Conservation (phyloP, 345 rosid species). For the Rhizophora mangle region DNA sequence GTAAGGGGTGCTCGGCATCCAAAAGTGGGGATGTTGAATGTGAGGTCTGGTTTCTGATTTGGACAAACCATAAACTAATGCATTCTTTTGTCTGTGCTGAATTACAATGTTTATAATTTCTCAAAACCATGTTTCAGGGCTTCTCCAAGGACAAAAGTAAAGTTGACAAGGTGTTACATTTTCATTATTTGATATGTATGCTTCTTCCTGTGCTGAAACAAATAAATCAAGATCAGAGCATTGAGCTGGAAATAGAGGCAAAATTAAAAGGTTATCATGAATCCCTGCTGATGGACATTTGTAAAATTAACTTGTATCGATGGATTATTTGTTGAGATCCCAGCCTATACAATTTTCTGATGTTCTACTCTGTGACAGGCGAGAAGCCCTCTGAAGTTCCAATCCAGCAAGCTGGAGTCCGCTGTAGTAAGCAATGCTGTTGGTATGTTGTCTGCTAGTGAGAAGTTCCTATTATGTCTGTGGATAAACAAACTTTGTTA, state of each 20-base stretch:
- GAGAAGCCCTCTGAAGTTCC: slow-evolving; percentile 43
- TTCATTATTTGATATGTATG: slow-evolving; percentile 83
- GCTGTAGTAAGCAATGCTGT: slow-evolving; percentile 41
- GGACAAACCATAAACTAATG: background rate
- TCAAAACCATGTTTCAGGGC: slow-evolving; percentile 46
- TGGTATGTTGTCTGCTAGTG: slow-evolving; percentile 49
- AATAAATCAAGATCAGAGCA: slow-evolving; percentile 59
- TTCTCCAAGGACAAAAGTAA: slow-evolving; percentile 48
- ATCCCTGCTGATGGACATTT: slow-evolving; percentile 14
- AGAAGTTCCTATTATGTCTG: background rate
- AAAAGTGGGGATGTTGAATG: slow-evolving; percentile 53
- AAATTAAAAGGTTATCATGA: slow-evolving; percentile 52
- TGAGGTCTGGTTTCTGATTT: slow-evolving; percentile 62
- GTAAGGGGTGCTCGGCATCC: slow-evolving; percentile 63
- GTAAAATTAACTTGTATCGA: slow-evolving; percentile 1
- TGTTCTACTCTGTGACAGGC: slow-evolving; percentile 40
- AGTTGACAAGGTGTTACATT: slow-evolving; percentile 62
- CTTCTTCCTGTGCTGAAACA: slow-evolving; percentile 84
- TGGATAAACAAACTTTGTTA: background rate
- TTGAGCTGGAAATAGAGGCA: slow-evolving; percentile 66
- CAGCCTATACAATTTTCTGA: slow-evolving; percentile 14
- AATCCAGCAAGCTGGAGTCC: slow-evolving; percentile 42
- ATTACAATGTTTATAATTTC: slow-evolving; percentile 16
- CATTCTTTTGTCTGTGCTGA: slow-evolving; percentile 14
- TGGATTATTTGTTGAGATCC: background rate